Evolutionary conservation across 208 protist genomes (phyloP), one percentile per base, ranked within the genome.

Genomic region (Zelonia costaricensis): DNA sequence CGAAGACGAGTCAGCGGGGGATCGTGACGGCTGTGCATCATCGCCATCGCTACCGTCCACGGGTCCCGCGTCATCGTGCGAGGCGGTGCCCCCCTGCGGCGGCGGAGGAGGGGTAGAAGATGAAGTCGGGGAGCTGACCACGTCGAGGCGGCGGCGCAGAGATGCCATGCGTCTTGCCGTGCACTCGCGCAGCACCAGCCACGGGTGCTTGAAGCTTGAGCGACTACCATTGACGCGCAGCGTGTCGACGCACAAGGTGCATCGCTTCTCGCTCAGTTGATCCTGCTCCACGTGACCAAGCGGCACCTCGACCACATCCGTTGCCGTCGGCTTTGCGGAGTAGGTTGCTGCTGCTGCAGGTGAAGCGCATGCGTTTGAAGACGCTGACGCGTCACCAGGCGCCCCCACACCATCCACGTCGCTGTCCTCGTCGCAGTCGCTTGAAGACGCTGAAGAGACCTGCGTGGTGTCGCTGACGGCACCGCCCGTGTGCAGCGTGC

Each of bases 191-290:
- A 88, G 45, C 4, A 91, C 80, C 13, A 91, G 67, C 55, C 78
- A 60, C 12, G 84, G 80, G 22, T 76, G 63, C 38, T 65, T 64
- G 36, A 68, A 57, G 23, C n/a, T 63, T 7, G 64, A 74, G n/a
- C 59, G 59, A 22, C 63, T 74, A 30, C 86, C 86, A n/a, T 74
- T 56, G 1, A 92, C 73, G 12, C 59, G 64, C 25, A 88, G 60
- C 9, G 77, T 84, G 42, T 78, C 82, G 52, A 92, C 88, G 38
- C 75, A 78, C 4, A 92, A 63, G n/a, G 78, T 78, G 55, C 82
- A 80, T 23, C 76, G 69, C 40, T 69, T 76, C 48, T 62, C 65
- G 56, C 74, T 80, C 22, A 78, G 47, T 46, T 65, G 51, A 53
- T 92, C 80, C 40, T 52, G 43, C 49, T 65, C 74, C 13, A 92